Base-by-base conservation (phyloP, 2,329 filamentous ascomycete species). In the Cadophora malorum region DNA sequence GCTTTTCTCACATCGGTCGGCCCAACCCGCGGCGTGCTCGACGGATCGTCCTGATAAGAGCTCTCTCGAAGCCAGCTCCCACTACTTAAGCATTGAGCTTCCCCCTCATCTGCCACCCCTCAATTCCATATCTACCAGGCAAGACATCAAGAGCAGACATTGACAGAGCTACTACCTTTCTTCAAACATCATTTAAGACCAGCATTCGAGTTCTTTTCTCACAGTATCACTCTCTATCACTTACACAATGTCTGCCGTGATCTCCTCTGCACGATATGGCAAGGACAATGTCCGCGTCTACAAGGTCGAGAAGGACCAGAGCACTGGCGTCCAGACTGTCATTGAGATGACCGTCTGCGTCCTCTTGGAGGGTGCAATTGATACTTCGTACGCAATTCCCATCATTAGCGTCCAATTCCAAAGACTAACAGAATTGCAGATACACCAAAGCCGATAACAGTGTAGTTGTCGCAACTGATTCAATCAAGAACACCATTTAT, bases 271-370 rank as follows among this genome's bases (percentile, higher is more conserved):
- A 75, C 89, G 90, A 78, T 95, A 94, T 79, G 92, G 92, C 83
- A 95, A 99, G 88, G 96, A 98, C 88, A 98, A 99, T 83, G 91
- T 99, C 86, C 94, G 96, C 77, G 89, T 99, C 76, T 97, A 91
- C 88, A 99, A 99, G 82, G 94, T 97, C 77, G 86, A 96, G 77
- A 89, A 89, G 76, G 89, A 98, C 79, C 84, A 88, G 78, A 84
- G 88, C 76, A 91, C 91, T 21, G 91, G 91, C 66, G 84, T 88
- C 25, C 95, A 99, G 81, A 91, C 90, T 8, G 92, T 98, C 74
- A 91, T 91, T 52, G 96, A 99, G 82, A 96, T 97, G 91, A 97
- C 94, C 50, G 92, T 99, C 75, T 92, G 92, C 82, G 93, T 94
- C 71, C 86, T 98, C 63, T 88, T 99, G 35, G 94, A 98, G 83